These are phyloP conservation scores for Hypoxylon sp. DNA, from an alignment of 2,329 filamentous ascomycete genomes.

Conservation along the genomic window DNA sequence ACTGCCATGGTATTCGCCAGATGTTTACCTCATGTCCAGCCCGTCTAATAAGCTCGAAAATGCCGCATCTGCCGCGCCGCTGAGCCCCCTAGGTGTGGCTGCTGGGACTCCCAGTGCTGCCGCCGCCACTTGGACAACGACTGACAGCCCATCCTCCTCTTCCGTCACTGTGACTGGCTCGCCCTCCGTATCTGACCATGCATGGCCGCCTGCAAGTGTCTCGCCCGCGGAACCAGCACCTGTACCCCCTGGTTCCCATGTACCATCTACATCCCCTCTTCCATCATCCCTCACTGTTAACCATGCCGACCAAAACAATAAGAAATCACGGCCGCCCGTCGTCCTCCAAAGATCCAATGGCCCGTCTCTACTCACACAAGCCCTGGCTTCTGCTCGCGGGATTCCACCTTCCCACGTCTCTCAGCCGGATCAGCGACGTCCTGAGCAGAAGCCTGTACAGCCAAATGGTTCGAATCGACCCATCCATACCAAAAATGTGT, in stretches of 20 bases:
- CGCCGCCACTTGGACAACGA: slow-evolving; percentile 47
- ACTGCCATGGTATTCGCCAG: slow-evolving; percentile 58
- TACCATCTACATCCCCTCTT: slow-evolving; percentile 46
- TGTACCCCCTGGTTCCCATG: slow-evolving; percentile 41
- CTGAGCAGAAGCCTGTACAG: slow-evolving; percentile 46
- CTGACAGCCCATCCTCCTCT: slow-evolving; percentile 50
- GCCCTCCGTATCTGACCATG: slow-evolving; percentile 46
- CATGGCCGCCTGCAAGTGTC: slow-evolving; percentile 43
- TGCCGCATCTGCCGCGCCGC: slow-evolving; percentile 63
- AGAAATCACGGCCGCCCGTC: slow-evolving; percentile 63
- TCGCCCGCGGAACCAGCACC: slow-evolving; percentile 39
- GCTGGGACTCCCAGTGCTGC: slow-evolving; percentile 45
- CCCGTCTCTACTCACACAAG: slow-evolving; percentile 70
- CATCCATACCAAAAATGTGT: slow-evolving; percentile 44
- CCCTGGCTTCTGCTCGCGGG: slow-evolving; percentile 71
- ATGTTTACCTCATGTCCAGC: slow-evolving; percentile 73
- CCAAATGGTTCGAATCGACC: slow-evolving; percentile 44
- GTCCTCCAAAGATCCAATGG: slow-evolving; percentile 62
- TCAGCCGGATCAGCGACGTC: slow-evolving; percentile 49
- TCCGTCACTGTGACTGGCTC: slow-evolving; percentile 50
- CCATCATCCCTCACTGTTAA: slow-evolving; percentile 50
- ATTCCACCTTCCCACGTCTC: slow-evolving; percentile 56
- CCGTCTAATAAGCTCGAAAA: slow-evolving; percentile 66
- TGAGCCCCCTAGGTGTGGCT: slow-evolving; percentile 49
- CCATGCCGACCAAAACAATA: slow-evolving; percentile 60